Evolutionary conservation across 805 yeast genomes (phyloP).

Genomic region (Metschnikowia hibisci): DNA sequence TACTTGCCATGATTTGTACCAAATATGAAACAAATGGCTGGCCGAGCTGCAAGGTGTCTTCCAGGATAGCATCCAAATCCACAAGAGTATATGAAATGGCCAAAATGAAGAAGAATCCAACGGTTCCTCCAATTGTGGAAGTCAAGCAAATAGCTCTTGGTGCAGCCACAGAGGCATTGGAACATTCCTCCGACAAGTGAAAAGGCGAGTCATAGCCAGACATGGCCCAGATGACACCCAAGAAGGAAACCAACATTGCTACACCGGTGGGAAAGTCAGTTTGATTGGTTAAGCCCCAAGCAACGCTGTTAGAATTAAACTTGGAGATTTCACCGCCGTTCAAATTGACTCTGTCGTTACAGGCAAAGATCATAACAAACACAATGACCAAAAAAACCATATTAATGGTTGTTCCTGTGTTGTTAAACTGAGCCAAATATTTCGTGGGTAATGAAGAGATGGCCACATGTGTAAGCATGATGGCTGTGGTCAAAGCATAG

Average conservation of each 20-base stretch:
- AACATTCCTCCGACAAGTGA: conserved; percentile 69
- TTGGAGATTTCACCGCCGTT: conserved; percentile 36
- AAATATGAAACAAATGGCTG: conserved; percentile 59
- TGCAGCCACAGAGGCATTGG: conserved; percentile 59
- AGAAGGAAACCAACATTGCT: conserved; percentile 51
- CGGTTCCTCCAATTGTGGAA: conserved; percentile 48
- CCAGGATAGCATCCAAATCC: conserved; percentile 43
- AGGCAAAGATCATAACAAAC: conserved; percentile 51
- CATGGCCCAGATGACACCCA: conserved; percentile 70
- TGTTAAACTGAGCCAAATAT: conserved; percentile 49
- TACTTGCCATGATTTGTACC: conserved; percentile 43
- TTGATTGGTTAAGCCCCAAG: conserved; percentile 54
- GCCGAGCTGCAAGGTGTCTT: conserved; percentile 46
- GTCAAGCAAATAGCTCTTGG: conserved; percentile 67
- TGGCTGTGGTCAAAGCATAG: conserved; percentile 50
- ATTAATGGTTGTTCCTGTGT: conserved; percentile 48
- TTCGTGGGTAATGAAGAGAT: conserved; percentile 53
- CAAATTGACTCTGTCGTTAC: conserved; percentile 40
- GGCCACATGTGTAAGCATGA: conserved; percentile 44
- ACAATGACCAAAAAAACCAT: conserved; percentile 48
- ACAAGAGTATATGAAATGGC: conserved; percentile 61
- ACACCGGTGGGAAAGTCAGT: conserved; percentile 66
- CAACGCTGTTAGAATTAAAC: conserved; percentile 45
- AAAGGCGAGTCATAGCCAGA: conserved; percentile 73
- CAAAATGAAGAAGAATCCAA: conserved; percentile 56